Evolutionary conservation across 2,329 filamentous ascomycete genomes (phyloP).

Genomic region (Exophiala lecanii-corni): DNA sequence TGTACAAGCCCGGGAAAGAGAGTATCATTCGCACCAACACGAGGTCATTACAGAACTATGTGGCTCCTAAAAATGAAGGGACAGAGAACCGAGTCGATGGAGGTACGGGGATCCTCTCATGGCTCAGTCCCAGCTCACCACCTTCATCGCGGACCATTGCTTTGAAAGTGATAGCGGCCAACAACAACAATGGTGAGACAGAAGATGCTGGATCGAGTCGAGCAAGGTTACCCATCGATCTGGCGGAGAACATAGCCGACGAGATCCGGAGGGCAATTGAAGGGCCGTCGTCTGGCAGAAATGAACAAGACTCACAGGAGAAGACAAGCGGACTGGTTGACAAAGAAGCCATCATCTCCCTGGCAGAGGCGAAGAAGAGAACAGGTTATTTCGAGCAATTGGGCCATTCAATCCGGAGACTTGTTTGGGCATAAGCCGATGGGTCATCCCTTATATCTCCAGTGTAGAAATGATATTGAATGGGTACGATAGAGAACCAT

Average conservation of each 20-base stretch:
- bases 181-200: conserved; percentile 5
- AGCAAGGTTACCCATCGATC: conserved; percentile 35
- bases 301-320: conserved; percentile 20
- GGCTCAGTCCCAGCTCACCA: conserved; percentile 30
- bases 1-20: conserved; percentile 66
- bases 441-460: too few species aligned
- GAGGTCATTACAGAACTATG: conserved; percentile 60
- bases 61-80: conserved; percentile 42
- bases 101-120: conserved; percentile 41
- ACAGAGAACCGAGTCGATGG: conserved; percentile 20
- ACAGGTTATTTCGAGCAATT: conserved; percentile 82
- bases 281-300: conserved; percentile 32
- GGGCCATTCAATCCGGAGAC: conserved; percentile 84
- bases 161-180: conserved; percentile 38
- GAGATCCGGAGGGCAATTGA: conserved; percentile 69
- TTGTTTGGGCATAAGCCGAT: conserved; percentile 81
- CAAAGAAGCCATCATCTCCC: conserved; percentile 69
- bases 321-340: conserved; percentile 40
- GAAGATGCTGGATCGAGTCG: conserved; percentile 1
- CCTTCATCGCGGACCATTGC: conserved; percentile 35
- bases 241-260: conserved; percentile 61
- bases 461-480: too few species aligned
- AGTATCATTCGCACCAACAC: conserved; percentile 81
- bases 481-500: too few species aligned
- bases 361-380: conserved; percentile 79